Conservation (phyloP, 1,284 basidiomycete species). For the Lentinula novae-zelandiae region DNA sequence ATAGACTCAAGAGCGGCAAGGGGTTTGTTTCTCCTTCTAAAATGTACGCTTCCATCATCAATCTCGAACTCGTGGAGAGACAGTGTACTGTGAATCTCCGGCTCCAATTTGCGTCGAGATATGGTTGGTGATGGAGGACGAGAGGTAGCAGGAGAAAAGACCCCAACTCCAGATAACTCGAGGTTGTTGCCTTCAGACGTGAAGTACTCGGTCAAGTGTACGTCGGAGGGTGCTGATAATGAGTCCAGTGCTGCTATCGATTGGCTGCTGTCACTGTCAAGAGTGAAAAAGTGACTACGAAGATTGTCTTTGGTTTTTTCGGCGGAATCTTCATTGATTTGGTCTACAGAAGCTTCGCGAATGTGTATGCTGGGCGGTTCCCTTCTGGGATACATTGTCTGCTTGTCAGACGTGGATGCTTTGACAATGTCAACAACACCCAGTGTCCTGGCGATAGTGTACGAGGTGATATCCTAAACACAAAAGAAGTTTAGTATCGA, state of each 20-base stretch:
- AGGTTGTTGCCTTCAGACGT: constrained; percentile 48
- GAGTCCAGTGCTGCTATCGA: constrained; percentile 3
- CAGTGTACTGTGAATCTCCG: constrained; percentile 5
- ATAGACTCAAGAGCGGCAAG: not conserved
- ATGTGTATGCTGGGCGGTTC: constrained; percentile 29
- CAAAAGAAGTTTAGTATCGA: not conserved
- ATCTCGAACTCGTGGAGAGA: constrained; percentile 12
- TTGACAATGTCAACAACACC: constrained; percentile 70
- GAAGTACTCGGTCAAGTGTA: constrained; percentile 40
- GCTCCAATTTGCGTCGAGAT: constrained; percentile 28
- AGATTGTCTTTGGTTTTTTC: not conserved
- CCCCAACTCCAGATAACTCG: constrained; percentile 62
- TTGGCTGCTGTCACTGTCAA: constrained; percentile 9
- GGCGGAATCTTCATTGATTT: constrained; percentile 7
- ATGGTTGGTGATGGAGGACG: constrained; percentile 61
- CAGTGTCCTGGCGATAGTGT: constrained; percentile 76
- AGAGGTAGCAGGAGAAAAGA: constrained; percentile 67
- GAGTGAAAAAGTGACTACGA: constrained; percentile 6
- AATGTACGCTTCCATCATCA: constrained; percentile 8
- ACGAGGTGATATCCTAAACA: constrained; percentile 71
- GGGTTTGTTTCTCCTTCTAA: constrained; percentile 3
- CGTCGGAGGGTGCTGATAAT: constrained; percentile 1
- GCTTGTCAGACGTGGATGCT: constrained; percentile 60
- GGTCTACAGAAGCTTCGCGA: constrained; percentile 15
- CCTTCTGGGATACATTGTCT: constrained; percentile 27